Evolutionary conservation across 1,284 basidiomycete species (phyloP), one percentile per base, ranked within the genome.

Genomic region (Vanrija pseudolonga): DNA sequence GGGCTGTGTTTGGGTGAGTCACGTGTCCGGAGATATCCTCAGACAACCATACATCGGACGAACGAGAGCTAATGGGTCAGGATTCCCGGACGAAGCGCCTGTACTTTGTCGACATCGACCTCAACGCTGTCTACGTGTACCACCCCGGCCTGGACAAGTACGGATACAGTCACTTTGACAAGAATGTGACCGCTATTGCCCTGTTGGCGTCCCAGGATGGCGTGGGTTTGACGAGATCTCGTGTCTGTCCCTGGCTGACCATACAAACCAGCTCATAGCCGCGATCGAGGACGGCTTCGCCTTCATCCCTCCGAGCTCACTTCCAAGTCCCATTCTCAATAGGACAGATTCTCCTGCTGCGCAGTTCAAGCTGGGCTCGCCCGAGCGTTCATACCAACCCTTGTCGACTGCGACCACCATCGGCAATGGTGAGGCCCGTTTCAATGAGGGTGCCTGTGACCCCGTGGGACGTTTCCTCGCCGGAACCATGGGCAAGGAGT

Each of bases 101-200:
- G 3, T 64, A 58, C 46, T 59, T 64, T 32, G 65, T 63, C 18
- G 65, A 65, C 39, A 71, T 71, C 23, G 63, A 63, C 39, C 36
- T 41, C 12, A n/a, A 45, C 39, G 50, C 47, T 14, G 43, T 64
- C 12, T 63, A 56, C 49, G 59, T 56, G 6, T 64, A 59, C 48
- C 59, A 64, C 17, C 64, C 61, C 0, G 19, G 24, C 11, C 44
- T 53, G 8, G 55, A 57, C 15, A 57, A 50, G 11, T 36, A 56
- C 20, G 62, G 64, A 4, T 59, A 53, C 22, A 56, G 68, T 36
- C 60, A 59, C 2, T 68, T 68, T n/a, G 38, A 40, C 4, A 39
- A 47, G 6, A 62, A 60, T 17, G 37, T 66, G 5, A 41, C 53
- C 9, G 38, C 56, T 3, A 18, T 66, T 5, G 58, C 60, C 3